Percentiles rank a stretch among this genome's conserved stretches.
phyloP scores from a whole-genome alignment of 1,284 basidiomycete genomes.

The Moesziomyces antarcticus region DNA sequence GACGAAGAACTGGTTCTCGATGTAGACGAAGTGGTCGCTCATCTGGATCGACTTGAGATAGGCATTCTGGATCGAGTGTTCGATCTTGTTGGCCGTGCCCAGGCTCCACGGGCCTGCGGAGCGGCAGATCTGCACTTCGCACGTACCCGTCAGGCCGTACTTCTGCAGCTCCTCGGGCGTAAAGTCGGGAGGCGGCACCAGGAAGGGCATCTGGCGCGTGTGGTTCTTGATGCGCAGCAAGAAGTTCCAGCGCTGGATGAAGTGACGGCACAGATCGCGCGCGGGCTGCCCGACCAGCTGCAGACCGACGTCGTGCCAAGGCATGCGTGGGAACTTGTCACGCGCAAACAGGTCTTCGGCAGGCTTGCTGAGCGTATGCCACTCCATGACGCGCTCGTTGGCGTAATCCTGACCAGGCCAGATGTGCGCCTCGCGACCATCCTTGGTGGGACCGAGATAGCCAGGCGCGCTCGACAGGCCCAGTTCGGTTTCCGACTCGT shows the following conservation, averaged over 20 bases:
- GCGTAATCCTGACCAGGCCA: conserved; percentile 94
- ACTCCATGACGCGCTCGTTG: conserved; percentile 89
- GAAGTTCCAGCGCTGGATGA: conserved; percentile 80
- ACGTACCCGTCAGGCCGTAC: conserved; percentile 90
- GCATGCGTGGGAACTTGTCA: conserved; percentile 89
- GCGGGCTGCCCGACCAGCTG: conserved; percentile 97
- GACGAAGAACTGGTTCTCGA: conserved; percentile 98
- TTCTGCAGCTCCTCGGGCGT: conserved; percentile 81
- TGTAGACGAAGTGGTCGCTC: conserved; percentile 78
- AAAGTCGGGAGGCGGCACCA: conserved; percentile 93
- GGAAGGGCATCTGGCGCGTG: conserved; percentile 88
- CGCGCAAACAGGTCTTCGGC: conserved; percentile 95
- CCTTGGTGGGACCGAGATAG: conserved; percentile 65
- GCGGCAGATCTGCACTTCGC: conserved; percentile 95
- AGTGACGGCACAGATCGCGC: conserved; percentile 92
- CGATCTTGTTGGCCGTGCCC: conserved; percentile 84
- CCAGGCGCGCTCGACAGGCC: conserved; percentile 30
- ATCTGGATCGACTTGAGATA: conserved; percentile 91
- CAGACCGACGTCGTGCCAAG: conserved; percentile 97
- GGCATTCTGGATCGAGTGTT: conserved; percentile 94
- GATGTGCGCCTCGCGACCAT: conserved; percentile 76
- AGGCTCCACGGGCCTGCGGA: conserved; percentile 96
- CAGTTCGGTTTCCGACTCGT: conserved; percentile 21
- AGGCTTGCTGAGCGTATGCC: conserved; percentile 87
- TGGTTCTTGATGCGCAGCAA: conserved; percentile 75